Evolutionary conservation across 129 eudicot species (phyloP), one percentile per base, ranked within the genome.

Genomic region (Pittosporum tobira): DNA sequence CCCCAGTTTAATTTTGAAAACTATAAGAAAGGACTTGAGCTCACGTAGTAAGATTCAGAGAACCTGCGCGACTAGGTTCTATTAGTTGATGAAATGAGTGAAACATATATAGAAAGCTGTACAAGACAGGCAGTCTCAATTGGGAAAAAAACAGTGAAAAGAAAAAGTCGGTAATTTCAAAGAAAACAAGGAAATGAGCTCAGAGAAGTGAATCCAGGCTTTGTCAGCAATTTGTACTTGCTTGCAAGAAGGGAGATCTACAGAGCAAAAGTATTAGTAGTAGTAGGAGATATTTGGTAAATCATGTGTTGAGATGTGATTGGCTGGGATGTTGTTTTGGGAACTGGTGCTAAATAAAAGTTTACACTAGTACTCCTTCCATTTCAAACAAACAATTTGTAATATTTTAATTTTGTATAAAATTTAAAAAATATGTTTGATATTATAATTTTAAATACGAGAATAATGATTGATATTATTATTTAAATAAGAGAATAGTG

Each of bases 221-320:
- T 58, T 71, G 75, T 74, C 80, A 70, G 75, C 62, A 66, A 71
- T 62, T 23, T 66, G 84, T 74, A 70, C 82, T 78, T 74, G 73
- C 69, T 69, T 73, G 67, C 56, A 65, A 65, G 71, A 19, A 44
- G 54, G 29, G 68, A 66, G 80, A 79, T 71, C 74, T 74, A 68
- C 65, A 47, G 75, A 67, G 62, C 59, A 68, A 51, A 37, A 59
- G 68, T 44, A 78, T 57, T 62, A 66, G 64, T 66, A 62, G 65
- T 50, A 73, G 61, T 70, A 60, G 29, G 51, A 40, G 63, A 51
- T 54, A 58, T 62, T 74, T 68, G 61, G 29, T 56, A 58, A 66
- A 62, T 31, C 44, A 22, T 69, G 79, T 79, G 87, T 73, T 48
- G 57, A 61, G 26, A 30, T 55, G 26, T 55, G 61, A 55, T 55